Base-by-base conservation (phyloP, 805 yeast genomes). In the Candida argentea region DNA sequence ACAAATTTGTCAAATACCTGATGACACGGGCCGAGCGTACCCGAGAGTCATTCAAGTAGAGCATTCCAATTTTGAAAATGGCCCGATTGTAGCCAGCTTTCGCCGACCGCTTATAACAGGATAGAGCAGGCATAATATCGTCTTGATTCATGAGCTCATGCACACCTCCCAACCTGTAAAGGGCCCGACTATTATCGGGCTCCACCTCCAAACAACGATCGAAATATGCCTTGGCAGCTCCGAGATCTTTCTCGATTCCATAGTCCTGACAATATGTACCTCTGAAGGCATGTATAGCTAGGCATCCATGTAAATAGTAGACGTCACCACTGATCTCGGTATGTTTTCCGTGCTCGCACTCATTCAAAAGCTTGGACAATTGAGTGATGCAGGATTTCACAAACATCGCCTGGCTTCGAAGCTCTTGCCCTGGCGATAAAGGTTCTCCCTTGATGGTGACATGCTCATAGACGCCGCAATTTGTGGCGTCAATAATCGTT, bases 81-180 rank as follows among this genome's bases (percentile, higher is more conserved):
- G 67, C 67, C 23, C 55, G 44, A 35, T 60, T 59, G 40, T 61
- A 61, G n/a, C 68, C 67, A 12, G 19, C n/a, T 35, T 50, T 51
- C 6, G 67, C 67, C 3, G 64, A 46, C 22, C 49, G 45, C 28
- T 47, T 59, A 40, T 57, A 61, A 28, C 47, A 44, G 13, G 36
- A 39, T 22, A 62, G 37, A 2, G 65, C 65, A 21, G 38, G 35
- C 14, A 52, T 55, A 28, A 57, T 52, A 24, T 44, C 35, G 18
- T 47, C 50, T 17, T 46, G 43, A 11, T 47, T 36, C 30, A 58
- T 63, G 29, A 38, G 42, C 34, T 61, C 67, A 31, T 45, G 50
- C 25, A 61, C 39, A 25, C 60, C 66, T 5, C 65, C 68, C 27
- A 61, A 40, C 33, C 52, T 52, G 38, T 49, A 61, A 29, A 48